A percentile compares a stretch with the other conserved stretches of the same genome.
Conservation (phyloP, 345 rosid species). For the Cardamine occulta region DNA sequence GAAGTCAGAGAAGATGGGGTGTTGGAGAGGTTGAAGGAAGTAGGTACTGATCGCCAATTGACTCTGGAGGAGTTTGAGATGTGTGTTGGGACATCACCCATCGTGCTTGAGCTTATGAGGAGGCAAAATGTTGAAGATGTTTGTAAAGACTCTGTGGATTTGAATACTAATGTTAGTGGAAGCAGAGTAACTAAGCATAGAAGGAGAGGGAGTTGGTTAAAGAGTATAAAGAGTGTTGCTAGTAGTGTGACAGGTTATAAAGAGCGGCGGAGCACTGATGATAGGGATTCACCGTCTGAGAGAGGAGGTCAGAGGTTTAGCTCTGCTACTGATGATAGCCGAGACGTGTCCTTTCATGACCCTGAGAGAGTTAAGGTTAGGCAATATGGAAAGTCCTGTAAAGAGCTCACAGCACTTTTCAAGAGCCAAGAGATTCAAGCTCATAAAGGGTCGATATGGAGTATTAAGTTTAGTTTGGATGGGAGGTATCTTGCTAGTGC, state of each 20-base stretch:
- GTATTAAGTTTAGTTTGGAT: slow-evolving; percentile 88
- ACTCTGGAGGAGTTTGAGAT: slow-evolving; percentile 93
- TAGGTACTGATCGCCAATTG: slow-evolving; percentile 83
- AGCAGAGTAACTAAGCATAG: slow-evolving; percentile 60
- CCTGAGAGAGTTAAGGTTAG: slow-evolving; percentile 88
- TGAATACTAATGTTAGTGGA: slow-evolving; percentile 44
- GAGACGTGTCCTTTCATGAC: slow-evolving; percentile 78
- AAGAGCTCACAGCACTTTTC: slow-evolving; percentile 79
- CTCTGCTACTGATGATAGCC: slow-evolving; percentile 96
- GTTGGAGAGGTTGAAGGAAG: slow-evolving; percentile 84
- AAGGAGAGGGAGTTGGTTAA: slow-evolving; percentile 81
- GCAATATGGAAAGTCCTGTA: slow-evolving; percentile 81
- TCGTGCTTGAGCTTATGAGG: slow-evolving; percentile 93
- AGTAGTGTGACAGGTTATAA: slow-evolving; percentile 60
- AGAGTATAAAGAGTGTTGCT: slow-evolving; percentile 76
- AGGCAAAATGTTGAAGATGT: slow-evolving; percentile 88
- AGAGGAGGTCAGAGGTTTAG: slow-evolving; percentile 89
- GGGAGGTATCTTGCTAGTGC: slow-evolving; percentile 93
- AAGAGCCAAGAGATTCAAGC: slow-evolving; percentile 95
- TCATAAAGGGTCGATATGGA: slow-evolving; percentile 88
- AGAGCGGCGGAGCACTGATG: slow-evolving; percentile 89
- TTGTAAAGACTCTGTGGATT: slow-evolving; percentile 52
- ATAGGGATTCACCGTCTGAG: slow-evolving; percentile 81
- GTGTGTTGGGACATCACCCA: slow-evolving; percentile 90
- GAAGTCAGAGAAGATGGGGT: slow-evolving; percentile 81